Conservation (phyloP, 768 basidiomycete species). For the Cantharellus cinnabarinus region DNA sequence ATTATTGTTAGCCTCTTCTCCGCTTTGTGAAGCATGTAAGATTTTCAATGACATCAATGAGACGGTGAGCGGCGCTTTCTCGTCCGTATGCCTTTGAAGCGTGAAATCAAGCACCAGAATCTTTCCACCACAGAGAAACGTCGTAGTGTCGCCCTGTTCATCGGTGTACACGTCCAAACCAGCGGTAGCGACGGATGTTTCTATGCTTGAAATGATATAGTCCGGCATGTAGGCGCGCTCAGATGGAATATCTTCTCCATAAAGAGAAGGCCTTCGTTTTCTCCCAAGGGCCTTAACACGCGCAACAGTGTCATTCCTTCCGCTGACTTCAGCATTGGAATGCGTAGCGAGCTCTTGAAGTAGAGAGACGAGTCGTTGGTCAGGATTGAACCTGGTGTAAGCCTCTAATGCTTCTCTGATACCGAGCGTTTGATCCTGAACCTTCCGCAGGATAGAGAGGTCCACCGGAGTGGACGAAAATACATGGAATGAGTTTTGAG, state of each 20-base stretch:
- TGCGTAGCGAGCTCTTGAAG: neutral
- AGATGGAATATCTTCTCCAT: neutral
- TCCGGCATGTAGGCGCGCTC: neutral
- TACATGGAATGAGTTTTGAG: too few relatives aligned
- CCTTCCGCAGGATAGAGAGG: too few relatives aligned
- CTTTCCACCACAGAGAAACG: conserved; percentile 52
- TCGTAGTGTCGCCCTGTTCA: conserved; percentile 16
- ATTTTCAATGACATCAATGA: conserved; percentile 33
- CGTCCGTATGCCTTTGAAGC: conserved; percentile 17
- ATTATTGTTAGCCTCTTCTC: neutral
- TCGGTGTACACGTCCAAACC: neutral
- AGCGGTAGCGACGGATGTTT: neutral
- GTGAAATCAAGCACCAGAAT: conserved; percentile 65
- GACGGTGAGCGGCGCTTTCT: neutral
- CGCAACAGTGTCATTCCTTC: neutral
- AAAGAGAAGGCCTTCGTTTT: neutral
- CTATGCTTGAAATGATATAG: neutral
- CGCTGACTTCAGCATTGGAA: neutral
- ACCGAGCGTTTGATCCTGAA: too few relatives aligned
- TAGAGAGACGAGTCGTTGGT: neutral
- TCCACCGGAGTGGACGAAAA: too few relatives aligned
- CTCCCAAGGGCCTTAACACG: neutral
- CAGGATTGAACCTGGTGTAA: neutral
- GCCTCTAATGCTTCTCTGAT: too few relatives aligned
- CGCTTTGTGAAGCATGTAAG: conserved; percentile 27